Evolutionary conservation across 2,329 filamentous ascomycete species (phyloP), one percentile per base, ranked within the genome.

Genomic region (Xylariomycetidae sp.): DNA sequence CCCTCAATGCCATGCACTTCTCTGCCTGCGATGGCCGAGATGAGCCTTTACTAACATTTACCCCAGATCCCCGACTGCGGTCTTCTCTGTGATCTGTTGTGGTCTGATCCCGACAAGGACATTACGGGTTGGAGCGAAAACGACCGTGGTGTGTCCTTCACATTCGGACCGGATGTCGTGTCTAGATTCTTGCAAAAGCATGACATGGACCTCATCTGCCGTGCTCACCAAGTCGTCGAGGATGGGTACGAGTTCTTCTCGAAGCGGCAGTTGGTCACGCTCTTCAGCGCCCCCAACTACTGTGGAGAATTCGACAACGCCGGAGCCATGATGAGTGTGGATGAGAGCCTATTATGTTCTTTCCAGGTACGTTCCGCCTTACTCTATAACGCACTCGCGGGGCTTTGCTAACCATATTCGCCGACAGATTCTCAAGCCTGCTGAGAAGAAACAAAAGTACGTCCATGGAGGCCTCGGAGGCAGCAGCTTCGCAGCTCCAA

Each of bases 381-480:
- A 17, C 8, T 19, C 14, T n/a, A 32, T 10, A 18, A 9, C 5
- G 6, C 31, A 23, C 12, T 8, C 22, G 16, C 13, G 9, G 19
- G 4, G 13, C 26, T 30, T 12, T 29, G 29, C 48, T 58, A 35
- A 59, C 42, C 3, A 10, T n/a, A n/a, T 17, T 18, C 12, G 29
- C 26, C 19, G 19, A 31, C 52, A 94, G 87, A 96, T 98, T 61
- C 76, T 98, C 72, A 98, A 96, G 74, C 92, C 92, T 58, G 92
- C 92, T 65, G 92, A 98, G 79, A 98, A 98, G 82, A 98, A 98
- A 82, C 90, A 95, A 86, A 96, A 96, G 89, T 96, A 94, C 74
- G 89, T 93, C 61, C 76, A 79, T 70, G 73, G 72, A 69, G 73
- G 75, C 69, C 73, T 82, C 65, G 79, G 76, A 68, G 74, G 74